phyloP scores from a whole-genome alignment of 148 eudicot species.

The Rhododendron simsii region DNA sequence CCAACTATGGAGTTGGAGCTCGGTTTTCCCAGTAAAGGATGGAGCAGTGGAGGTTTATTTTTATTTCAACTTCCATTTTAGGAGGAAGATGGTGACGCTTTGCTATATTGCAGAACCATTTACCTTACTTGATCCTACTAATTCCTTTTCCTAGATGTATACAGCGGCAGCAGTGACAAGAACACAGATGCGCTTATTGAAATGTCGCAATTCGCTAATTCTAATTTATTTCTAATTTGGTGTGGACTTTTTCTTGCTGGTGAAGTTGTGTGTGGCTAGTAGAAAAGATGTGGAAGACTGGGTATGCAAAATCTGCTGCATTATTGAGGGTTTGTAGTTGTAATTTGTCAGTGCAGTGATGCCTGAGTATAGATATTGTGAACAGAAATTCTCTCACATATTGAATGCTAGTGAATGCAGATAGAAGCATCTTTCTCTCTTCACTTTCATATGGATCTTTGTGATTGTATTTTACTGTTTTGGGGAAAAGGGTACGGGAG shows the following conservation, averaged over 20 bases:
- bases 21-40: conserved; percentile 17
- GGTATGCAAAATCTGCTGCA: background rate
- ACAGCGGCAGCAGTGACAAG: background rate
- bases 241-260: conserved; percentile 1
- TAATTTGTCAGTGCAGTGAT: conserved; percentile 1
- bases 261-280: background rate
- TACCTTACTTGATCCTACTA: conserved; percentile 3
- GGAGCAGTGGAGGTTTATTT: conserved; percentile 23
- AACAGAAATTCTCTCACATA: background rate
- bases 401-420: conserved; percentile 13
- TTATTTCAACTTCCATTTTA: conserved; percentile 25
- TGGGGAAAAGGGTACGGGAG: background rate
- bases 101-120: conserved; percentile 18
- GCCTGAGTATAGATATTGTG: background rate
- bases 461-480: background rate
- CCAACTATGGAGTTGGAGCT: conserved; percentile 35
- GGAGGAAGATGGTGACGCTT: conserved; percentile 23
- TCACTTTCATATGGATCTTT: background rate
- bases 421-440: conserved; percentile 3
- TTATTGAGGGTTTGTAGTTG: background rate
- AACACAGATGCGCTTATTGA: conserved; percentile 5
- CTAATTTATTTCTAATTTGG: background rate
- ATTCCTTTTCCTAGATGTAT: conserved; percentile 5
- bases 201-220: background rate
- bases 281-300: background rate